phyloP scores from a whole-genome alignment of 140 eudicot genomes.

The Stevia rebaudiana region DNA sequence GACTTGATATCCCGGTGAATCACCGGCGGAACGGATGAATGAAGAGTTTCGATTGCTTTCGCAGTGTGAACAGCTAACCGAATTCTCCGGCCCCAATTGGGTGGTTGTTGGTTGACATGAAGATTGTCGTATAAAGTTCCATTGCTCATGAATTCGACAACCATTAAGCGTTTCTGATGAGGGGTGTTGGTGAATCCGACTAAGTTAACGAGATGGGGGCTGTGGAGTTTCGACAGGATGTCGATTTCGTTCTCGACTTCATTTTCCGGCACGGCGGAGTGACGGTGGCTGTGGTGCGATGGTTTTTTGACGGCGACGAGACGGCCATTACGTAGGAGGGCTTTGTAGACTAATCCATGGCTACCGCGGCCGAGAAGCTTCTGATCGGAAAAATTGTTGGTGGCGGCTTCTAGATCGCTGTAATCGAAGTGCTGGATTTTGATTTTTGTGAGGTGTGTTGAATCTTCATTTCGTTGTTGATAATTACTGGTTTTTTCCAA shows the following conservation, averaged over 20 bases:
- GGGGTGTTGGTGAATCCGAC: conserved; percentile 57
- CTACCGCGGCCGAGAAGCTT: conserved; percentile 86
- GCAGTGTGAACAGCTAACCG: conserved; percentile 77
- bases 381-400: conserved; percentile 66
- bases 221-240: conserved; percentile 54
- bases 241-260: conserved; percentile 83
- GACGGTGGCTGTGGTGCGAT: conserved; percentile 27
- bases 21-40: conserved; percentile 70
- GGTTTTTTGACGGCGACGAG: conserved; percentile 85
- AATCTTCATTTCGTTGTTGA: conserved; percentile 8
- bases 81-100: conserved; percentile 74
- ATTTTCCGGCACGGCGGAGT: conserved; percentile 27
- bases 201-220: conserved; percentile 71
- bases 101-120: conserved; percentile 50
- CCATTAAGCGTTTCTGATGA: conserved; percentile 43
- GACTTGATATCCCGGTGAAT: conserved; percentile 90
- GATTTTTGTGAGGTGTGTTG: conserved; percentile 27
- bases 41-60: conserved; percentile 67
- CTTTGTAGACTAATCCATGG: conserved; percentile 92
- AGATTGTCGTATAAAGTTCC: conserved; percentile 73
- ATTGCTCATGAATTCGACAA: conserved; percentile 86
- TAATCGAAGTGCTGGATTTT: conserved; percentile 63
- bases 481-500: conserved; percentile 4
- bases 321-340: conserved; percentile 64
- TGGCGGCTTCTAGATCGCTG: conserved; percentile 71